These are phyloP conservation scores for Parastagonospora nodorum DNA, from an alignment of 2,329 filamentous ascomycete genomes.

Conservation along the genomic window DNA sequence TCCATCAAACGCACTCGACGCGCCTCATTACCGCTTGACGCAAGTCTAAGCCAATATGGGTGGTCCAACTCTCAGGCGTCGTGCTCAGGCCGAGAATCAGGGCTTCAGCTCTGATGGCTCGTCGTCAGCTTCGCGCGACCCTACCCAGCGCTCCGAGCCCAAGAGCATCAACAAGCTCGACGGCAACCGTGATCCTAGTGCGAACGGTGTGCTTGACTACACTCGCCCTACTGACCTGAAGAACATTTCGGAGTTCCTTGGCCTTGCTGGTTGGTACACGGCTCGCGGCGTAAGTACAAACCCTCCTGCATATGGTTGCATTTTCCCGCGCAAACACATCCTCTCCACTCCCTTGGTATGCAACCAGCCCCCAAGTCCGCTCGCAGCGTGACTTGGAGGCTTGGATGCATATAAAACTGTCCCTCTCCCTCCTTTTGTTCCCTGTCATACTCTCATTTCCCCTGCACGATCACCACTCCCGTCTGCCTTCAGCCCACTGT, in stretches of 20 bases:
- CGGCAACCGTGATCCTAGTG: conserved; percentile 41
- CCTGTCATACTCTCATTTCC: conserved; percentile 1
- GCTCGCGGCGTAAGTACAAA: conserved; percentile 46
- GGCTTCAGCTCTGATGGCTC: conserved; percentile 31
- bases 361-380: conserved; percentile 4
- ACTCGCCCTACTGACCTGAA: conserved; percentile 34
- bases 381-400: conserved; percentile 1
- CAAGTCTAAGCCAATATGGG: conserved; percentile 38
- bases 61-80: conserved; percentile 44
- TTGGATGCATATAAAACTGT: conserved; percentile 5
- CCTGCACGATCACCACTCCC: not conserved
- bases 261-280: conserved; percentile 40
- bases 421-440: not conserved
- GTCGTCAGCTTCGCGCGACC: conserved; percentile 28
- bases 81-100: conserved; percentile 35
- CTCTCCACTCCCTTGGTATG: conserved; percentile 2
- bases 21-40: not conserved
- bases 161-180: conserved; percentile 40
- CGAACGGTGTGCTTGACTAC: conserved; percentile 25
- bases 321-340: conserved; percentile 5
- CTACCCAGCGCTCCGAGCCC: conserved; percentile 30
- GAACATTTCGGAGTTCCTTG: conserved; percentile 45
- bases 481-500: not conserved
- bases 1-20: not conserved
- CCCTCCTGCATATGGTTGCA: conserved; percentile 10